Conservation (phyloP, 2,329 filamentous ascomycete genomes). For the Eutypella sp. region DNA sequence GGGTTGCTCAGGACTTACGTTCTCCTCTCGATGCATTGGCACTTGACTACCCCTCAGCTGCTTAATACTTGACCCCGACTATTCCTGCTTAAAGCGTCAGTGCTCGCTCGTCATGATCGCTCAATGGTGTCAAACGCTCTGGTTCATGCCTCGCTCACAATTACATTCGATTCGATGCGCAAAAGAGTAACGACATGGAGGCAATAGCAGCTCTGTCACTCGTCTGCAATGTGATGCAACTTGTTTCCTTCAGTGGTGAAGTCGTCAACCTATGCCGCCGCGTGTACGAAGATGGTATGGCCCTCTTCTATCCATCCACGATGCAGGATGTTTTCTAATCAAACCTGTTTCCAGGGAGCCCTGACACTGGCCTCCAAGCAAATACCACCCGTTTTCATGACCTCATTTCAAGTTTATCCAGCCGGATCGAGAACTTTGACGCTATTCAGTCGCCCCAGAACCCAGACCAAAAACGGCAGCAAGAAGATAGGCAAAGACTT, state of each 20-base stretch:
- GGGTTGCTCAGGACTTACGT: too few species aligned
- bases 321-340: too few species aligned
- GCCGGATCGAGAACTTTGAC: neutral
- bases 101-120: too few species aligned
- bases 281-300: constrained; percentile 1
- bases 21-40: too few species aligned
- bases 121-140: too few species aligned
- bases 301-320: neutral
- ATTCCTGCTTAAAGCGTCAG: too few species aligned
- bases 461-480: neutral
- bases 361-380: constrained; percentile 1
- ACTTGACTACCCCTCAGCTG: too few species aligned
- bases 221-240: neutral
- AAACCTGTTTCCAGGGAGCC: neutral
- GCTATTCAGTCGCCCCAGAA: neutral
- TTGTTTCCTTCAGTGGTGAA: neutral
- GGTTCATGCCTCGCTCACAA: too few species aligned
- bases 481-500: constrained; percentile 2
- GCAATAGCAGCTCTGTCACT: neutral
- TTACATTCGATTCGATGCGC: too few species aligned
- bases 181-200: neutral
- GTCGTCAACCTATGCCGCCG: constrained; percentile 1
- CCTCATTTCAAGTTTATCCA: neutral
- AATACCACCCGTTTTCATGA: constrained; percentile 1
- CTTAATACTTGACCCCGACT: too few species aligned